Evolutionary conservation across 441 rosid genomes (phyloP), one percentile per base, ranked within the genome.

Genomic region (Arabidopsis hybrid): DNA sequence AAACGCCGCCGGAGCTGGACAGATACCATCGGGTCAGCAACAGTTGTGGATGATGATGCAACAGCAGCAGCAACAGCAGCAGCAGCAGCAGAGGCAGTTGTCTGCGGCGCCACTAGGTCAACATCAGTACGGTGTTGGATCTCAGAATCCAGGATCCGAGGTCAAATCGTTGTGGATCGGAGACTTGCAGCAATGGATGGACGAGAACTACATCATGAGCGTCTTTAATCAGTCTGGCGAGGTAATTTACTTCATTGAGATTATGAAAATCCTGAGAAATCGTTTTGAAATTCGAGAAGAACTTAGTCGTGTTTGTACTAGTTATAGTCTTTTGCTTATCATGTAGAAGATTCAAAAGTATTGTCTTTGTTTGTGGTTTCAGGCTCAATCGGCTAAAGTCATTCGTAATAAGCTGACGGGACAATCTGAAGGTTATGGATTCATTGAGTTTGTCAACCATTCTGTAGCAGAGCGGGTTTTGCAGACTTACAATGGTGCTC

Each of bases 81-180:
- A 80, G 73, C 91, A 26, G 29, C 85, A 80, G 73, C 91, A 85
- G n/a, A 35, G 43, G 43, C 94, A 85, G 71, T 87, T 88, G 0
- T 26, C 29, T 26, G 88, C 90, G n/a, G 88, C 91, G 12, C 85
- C 88, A 26, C 86, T 90, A 3, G 52, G 83, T 34, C 89, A 83
- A 74, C 80, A 60, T 75, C 85, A 74, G 45, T 78, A 83, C 32
- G 73, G 69, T 6, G 84, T 67, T 5, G 62, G 73, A 65, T 70
- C 73, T 17, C 79, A 74, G 40, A 68, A 77, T 29, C 76, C 65
- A 38, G 71, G 32, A 55, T 70, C 80, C 8, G 99, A 93, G 84
- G 78, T 92, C 78, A 86, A 84, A 75, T 88, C 97, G 9, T 77
- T 95, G 59, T 91, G 97, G 99, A 91, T 95, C 72, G 97, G 97